Conservation (phyloP, 2,329 filamentous ascomycete species). For the Cadophora sp. region DNA sequence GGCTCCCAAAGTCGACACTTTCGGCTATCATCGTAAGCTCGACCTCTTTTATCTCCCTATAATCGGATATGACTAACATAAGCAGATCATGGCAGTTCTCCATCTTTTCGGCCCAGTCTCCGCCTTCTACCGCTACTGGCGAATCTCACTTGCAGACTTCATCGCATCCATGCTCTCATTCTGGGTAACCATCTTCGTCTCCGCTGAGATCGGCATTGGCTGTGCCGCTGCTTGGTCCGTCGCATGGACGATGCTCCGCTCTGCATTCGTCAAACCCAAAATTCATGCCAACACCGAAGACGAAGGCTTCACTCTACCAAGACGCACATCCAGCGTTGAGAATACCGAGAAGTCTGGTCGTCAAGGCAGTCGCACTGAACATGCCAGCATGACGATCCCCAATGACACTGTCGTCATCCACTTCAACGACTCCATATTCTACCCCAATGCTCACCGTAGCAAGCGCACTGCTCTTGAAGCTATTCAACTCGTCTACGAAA, state of each 20-base stretch:
- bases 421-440: conserved; percentile 27
- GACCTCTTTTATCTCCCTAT: not conserved
- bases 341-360: conserved; percentile 3
- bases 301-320: conserved; percentile 14
- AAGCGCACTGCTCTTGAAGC: conserved; percentile 14
- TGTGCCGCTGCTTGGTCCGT: conserved; percentile 21
- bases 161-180: conserved; percentile 68
- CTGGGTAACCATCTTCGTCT: conserved; percentile 69
- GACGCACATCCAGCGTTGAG: conserved; percentile 13
- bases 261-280: conserved; percentile 21
- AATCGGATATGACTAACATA: not conserved
- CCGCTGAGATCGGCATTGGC: conserved; percentile 60
- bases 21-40: conserved; percentile 61
- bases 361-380: conserved; percentile 10
- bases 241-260: conserved; percentile 24
- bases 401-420: conserved; percentile 19
- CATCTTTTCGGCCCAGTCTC: conserved; percentile 64
- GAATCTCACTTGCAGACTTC: conserved; percentile 69
- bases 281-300: conserved; percentile 19
- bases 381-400: conserved; percentile 19
- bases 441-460: conserved; percentile 26
- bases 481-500: conserved; percentile 20
- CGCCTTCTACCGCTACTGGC: conserved; percentile 56
- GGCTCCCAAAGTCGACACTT: conserved; percentile 70
- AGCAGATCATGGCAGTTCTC: conserved; percentile 65